Conservation (phyloP, 331 rosid species). For the Stylosanthes scabra region DNA sequence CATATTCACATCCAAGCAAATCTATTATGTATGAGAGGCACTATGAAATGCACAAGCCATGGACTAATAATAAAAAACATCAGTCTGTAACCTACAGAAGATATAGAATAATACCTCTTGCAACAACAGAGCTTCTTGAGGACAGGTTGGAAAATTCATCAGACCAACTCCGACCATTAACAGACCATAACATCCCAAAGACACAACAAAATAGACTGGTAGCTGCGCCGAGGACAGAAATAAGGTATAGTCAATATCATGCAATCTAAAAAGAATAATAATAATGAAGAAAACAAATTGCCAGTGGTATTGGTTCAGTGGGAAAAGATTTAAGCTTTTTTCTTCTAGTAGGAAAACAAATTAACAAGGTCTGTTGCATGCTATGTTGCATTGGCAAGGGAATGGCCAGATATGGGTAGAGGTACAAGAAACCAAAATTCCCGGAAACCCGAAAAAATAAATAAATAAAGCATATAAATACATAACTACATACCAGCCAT, state of each 20-base stretch:
- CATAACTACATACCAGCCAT: conserved; percentile 76
- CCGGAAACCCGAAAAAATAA: not conserved
- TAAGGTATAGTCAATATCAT: conserved; percentile 37
- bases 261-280: not conserved
- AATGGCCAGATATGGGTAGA: not conserved
- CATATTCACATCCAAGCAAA: not conserved
- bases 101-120: conserved; percentile 58
- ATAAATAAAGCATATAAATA: conserved; percentile 4
- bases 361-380: conserved; percentile 8
- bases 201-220: conserved; percentile 76
- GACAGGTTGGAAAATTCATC: conserved; percentile 87
- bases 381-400: not conserved
- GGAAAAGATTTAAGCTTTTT: conserved; percentile 18
- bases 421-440: not conserved
- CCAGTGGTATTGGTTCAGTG: conserved; percentile 9
- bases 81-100: not conserved
- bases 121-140: conserved; percentile 73
- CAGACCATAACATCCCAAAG: conserved; percentile 94
- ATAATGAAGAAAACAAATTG: not conserved
- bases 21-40: not conserved
- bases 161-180: conserved; percentile 97
- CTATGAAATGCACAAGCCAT: conserved; percentile 1
- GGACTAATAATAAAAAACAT: conserved; percentile 14
- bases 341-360: conserved; percentile 5
- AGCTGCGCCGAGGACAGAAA: conserved; percentile 58